Conservation (phyloP, 1,284 basidiomycete genomes). For the Puccinia hordei region DNA sequence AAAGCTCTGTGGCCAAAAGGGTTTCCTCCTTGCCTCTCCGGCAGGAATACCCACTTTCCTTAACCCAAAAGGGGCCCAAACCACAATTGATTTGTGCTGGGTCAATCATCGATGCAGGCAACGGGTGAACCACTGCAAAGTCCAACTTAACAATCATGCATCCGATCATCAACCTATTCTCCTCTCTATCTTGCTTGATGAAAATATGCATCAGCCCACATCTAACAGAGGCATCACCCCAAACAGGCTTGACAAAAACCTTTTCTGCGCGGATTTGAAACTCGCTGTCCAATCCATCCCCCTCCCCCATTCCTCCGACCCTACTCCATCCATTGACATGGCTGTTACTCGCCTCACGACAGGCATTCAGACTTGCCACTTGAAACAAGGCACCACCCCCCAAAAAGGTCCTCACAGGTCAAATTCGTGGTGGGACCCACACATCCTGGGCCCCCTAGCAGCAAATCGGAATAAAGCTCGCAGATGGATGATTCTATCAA, state of each 20-base stretch:
- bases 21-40: too few relatives aligned
- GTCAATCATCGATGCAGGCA: neutral
- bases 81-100: constrained; percentile 13
- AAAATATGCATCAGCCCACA: neutral
- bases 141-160: constrained; percentile 9
- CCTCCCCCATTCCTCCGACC: neutral
- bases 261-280: neutral
- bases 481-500: constrained; percentile 11
- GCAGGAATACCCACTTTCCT: too few relatives aligned
- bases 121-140: neutral
- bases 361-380: neutral
- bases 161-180: constrained; percentile 41
- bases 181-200: neutral
- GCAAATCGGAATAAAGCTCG: neutral
- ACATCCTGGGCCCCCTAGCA: neutral
- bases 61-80: too few relatives aligned
- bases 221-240: neutral
- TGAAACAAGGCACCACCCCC: too few relatives aligned
- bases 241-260: neutral
- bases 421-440: neutral
- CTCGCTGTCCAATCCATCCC: too few relatives aligned
- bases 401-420: neutral
- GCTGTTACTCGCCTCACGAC: neutral
- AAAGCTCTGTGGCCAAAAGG: neutral
- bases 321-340: neutral